A percentile compares a stretch with the other conserved stretches of the same genome.
These are phyloP conservation scores for Solanum tarijense DNA, from an alignment of 257 asterid species.

Conservation along the genomic window DNA sequence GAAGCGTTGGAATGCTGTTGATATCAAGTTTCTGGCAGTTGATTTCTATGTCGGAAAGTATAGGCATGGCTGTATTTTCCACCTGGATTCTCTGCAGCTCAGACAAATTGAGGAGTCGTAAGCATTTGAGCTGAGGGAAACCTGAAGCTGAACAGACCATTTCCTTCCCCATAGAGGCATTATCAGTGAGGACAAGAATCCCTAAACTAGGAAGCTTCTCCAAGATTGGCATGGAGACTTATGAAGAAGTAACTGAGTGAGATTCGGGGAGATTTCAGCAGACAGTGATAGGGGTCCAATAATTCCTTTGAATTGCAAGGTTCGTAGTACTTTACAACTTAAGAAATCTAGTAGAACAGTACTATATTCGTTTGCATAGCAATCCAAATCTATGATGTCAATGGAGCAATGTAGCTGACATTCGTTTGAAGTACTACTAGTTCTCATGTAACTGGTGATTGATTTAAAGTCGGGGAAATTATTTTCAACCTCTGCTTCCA, in stretches of 20 bases:
- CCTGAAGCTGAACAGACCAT: constrained; percentile 25
- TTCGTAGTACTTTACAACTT: constrained; percentile 18
- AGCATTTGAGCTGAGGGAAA: constrained; percentile 26
- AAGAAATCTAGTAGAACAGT: constrained; percentile 14
- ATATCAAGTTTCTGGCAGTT: constrained; percentile 7
- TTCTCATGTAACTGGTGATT: constrained; percentile 30
- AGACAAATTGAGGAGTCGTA: constrained; percentile 20
- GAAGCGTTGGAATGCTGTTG: neutral
- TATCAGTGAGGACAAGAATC: constrained; percentile 16
- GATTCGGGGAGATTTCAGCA: constrained; percentile 23
- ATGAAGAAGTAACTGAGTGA: constrained; percentile 26
- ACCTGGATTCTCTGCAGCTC: constrained; percentile 20
- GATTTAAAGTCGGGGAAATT: constrained; percentile 16
- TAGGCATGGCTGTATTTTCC: constrained; percentile 25
- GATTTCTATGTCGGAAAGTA: constrained; percentile 18
- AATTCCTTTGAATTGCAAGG: constrained; percentile 13
- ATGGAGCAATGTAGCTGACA: constrained; percentile 20
- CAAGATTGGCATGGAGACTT: constrained; percentile 30
- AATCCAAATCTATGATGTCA: constrained; percentile 13
- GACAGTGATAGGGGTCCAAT: constrained; percentile 19
- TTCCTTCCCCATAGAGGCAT: constrained; percentile 20
- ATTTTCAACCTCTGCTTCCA: constrained; percentile 19
- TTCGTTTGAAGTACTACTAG: constrained; percentile 10
- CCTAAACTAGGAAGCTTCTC: constrained; percentile 30
- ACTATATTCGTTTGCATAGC: constrained; percentile 17